Evolutionary conservation across 805 yeast species (phyloP), one percentile per base, ranked within the genome.

Genomic region (Zygosaccharomyces bailii): DNA sequence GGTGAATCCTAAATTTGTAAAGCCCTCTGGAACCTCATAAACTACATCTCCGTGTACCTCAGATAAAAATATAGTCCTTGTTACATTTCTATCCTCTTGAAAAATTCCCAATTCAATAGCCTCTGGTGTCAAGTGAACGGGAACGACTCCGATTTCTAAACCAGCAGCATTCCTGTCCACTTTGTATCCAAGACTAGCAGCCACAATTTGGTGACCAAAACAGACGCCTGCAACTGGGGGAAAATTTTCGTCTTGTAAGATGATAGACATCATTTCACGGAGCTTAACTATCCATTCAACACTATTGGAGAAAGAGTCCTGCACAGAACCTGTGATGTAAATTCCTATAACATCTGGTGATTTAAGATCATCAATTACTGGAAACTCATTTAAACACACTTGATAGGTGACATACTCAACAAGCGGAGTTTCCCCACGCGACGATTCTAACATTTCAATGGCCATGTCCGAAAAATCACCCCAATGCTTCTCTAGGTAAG

Each of bases 121-220:
- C 52, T 51, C 67, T 56, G 45, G 62, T 46, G 79, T 78, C 16
- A 82, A 50, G 4, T 65, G 48, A 10, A 86, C 68, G 25, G 74
- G 67, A 10, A 74, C 69, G 4, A 77, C 69, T 0, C 95, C 90
- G 18, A 76, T 67, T 62, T 89, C 96, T 84, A 89, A 80, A 1
- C 93, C 93, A 35, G 63, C 52, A 1, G 73, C 73, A 60, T 79
- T 84, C 46, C 78, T 68, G 8, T 66, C 76, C 3, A 84, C 84
- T 36, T 63, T 65, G 18, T 76, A 75, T 2, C 87, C 91, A 35
- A 86, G 61, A 5, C 84, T 79, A 42, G 83, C 74, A 1, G 80
- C 82, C 11, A 88, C 62, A 18, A 86, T 72, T 60, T 88, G 96
- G 63, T 89, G 96, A 4, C 96, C 96, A 60, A 87, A 88, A 63